Evolutionary conservation across 2,329 filamentous ascomycete genomes (phyloP), one percentile per base, ranked within the genome.

Genomic region (Juglanconis juglandina): DNA sequence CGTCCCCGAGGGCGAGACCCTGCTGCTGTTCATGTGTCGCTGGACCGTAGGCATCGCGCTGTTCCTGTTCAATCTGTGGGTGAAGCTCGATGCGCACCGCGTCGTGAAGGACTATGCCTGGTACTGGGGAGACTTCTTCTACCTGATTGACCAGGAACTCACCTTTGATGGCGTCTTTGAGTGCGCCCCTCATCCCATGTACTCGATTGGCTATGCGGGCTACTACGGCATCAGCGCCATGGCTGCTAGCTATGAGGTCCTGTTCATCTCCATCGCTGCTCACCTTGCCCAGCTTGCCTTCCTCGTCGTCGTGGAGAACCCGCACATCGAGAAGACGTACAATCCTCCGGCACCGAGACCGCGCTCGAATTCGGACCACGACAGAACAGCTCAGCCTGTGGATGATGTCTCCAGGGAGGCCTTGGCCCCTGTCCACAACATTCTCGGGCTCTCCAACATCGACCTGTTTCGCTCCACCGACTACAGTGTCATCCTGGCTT

Each of bases 51-150:
- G 95, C 55, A 83, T 94, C 66, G 76, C 83, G 46, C 82, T 98
- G 33, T 88, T 99, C 64, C 82, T 90, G 60, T 98, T 99, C 83
- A 99, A 98, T 74, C 82, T 98, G 30, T 98, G 95, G 93, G 95
- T 99, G 65, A 99, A 99, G 77, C 82, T 99, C 64, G 95, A 99
- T 75, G 95, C 95, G 24, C 95, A 99, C 75, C 86, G 95, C 63
- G 95, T 99, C 53, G 95, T 99, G 71, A 98, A 98, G 76, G 95
- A 99, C 76, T 99, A 93, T 77, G 95, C 95, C 34, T 99, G 95
- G 95, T 99, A 98, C 77, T 99, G 95, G 95, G 95, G 95, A 63
- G 95, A 99, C 76, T 98, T 98, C 77, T 99, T 98, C 81, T 99
- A 92, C 76, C 87, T 99, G 70, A 91, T 99, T 73, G 95, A 99